A percentile compares a stretch with the other conserved stretches of the same genome.
Evolutionary conservation across 1,284 basidiomycete species (phyloP).

Genomic region (Malassezia psittaci): DNA sequence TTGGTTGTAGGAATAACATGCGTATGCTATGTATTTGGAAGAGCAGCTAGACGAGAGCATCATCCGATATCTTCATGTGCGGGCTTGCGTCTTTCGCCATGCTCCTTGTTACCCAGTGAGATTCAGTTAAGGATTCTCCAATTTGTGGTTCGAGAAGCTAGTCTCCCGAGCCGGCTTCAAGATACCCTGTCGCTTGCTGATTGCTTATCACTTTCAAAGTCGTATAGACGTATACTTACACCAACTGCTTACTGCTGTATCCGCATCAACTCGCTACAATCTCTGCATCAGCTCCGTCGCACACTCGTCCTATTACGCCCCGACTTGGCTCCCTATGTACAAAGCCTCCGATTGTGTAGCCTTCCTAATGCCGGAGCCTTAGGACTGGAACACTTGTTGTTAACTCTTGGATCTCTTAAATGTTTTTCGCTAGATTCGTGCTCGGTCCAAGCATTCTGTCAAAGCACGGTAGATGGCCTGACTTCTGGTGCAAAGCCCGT

Average conservation of each 20-base stretch:
- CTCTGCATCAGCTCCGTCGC: constrained; percentile 5
- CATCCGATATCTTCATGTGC: too few species aligned
- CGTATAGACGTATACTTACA: neutral
- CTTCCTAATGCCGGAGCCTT: neutral
- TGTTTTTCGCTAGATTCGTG: constrained; percentile 1
- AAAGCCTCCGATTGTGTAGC: neutral
- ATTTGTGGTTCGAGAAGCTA: neutral
- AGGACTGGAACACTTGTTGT: constrained; percentile 11
- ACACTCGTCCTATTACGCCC: constrained; percentile 7
- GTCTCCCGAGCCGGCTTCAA: neutral
- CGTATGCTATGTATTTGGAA: too few species aligned
- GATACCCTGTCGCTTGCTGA: neutral
- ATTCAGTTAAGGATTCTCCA: constrained; percentile 1
- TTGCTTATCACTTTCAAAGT: constrained; percentile 3
- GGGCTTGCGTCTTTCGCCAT: too few species aligned
- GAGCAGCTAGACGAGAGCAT: too few species aligned
- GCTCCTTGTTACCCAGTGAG: neutral
- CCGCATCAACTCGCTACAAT: neutral
- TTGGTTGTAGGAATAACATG: neutral
- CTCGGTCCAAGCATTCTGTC: neutral
- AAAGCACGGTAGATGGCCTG: constrained; percentile 1
- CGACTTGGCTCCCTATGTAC: constrained; percentile 1
- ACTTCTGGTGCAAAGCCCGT: neutral
- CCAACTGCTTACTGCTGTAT: constrained; percentile 6
- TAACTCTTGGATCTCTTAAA: neutral